Base-by-base conservation (phyloP, 2,329 filamentous ascomycete genomes). In the Pseudogymnoascus sp. region DNA sequence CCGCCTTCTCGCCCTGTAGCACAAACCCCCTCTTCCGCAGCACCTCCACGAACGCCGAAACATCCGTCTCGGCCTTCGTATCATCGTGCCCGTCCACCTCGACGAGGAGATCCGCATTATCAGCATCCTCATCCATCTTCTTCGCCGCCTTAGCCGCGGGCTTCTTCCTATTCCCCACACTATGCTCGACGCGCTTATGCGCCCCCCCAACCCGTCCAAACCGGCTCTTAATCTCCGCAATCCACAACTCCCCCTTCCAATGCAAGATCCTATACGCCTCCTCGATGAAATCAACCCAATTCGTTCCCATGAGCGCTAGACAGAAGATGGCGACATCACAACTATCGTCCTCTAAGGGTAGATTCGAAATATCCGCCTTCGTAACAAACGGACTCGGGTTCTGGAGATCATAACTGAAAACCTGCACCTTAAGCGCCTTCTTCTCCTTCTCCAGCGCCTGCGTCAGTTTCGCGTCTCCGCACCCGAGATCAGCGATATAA, bases 231-330 rank as follows among this genome's bases (percentile, higher is more conserved):
- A 99, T 97, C 78, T 99, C 95, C 59, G 91, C 90, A 61, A 99
- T 85, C 95, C 95, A 99, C 62, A 96, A 86, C 79, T 99, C 95
- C 69, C 95, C 95, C 73, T 95, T 93, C 84, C 92, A 93, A 72
- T 91, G 88, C 66, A 99, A 83, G 61, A 97, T 82, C 62, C 95
- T 87, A 79, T 91, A 96, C 12, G 93, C 93, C 78, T 99, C 95
- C 77, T 97, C 95, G 71, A 99, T 84, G 74, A 99, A 97, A 70
- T 91, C 87, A 62, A 96, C 84, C 93, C 95, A 99, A 78, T 99
- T 99, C 63, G 95, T 99, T 72, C 95, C 95, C 95, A 99, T 99
- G 65, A 99, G 84, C 60, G 93, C 95, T 34, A 99, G 83, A 75
- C 95, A 99, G 80, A 97, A 97, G 69, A 99, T 87, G 60, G 90